Base-by-base conservation (phyloP, 2,329 filamentous ascomycete species). In the Aureobasidium melanogenum region DNA sequence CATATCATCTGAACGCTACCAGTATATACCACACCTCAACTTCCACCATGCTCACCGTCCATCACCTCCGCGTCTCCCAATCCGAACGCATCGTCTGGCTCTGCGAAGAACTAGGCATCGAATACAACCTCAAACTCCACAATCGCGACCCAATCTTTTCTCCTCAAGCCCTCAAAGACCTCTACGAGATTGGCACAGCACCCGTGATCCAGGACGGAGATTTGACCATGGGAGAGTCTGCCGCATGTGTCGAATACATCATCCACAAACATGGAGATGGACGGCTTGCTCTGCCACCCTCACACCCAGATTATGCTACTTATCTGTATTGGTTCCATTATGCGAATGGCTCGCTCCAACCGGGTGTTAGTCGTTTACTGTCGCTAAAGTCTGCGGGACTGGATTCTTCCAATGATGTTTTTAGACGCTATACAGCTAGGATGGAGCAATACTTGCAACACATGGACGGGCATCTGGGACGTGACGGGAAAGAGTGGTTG, bases 301-400 rank as follows among this genome's bases (percentile, higher is more conserved):
- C 69, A 0, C 72, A 82, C 55, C 70, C 76, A 17, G 75, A 77
- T 47, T 88, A 85, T 64, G 74, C 82, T 2, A 78, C 84, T 55
- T 88, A 84, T 64, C 67, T 88, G 0, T 87, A 84, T 74, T 88
- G 84, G 84, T 82, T 83, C 67, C 82, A 87, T 69, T 86, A 79
- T 69, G 73, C 76, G 48, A 75, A 77, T 28, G 74, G 70, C 5
- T 74, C 70, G 2, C 61, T 79, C 8, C 75, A 77, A 62, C 70
- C 76, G 0, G 67, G 64, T 0, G 60, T 78, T n/a, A 68, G 41
- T 1, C 59, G 62, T 4, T 3, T 61, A 2, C 30, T 64, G 61
- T 41, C 26, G 0, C 10, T 62, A 50, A 55, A 64, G 6, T 60
- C 68, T 12, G 68, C 68, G 0, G 66, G 67, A 3, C 14, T 70